Evolutionary conservation across 2,329 filamentous ascomycete species (phyloP).

Genomic region (Arachnopeziza araneosa): DNA sequence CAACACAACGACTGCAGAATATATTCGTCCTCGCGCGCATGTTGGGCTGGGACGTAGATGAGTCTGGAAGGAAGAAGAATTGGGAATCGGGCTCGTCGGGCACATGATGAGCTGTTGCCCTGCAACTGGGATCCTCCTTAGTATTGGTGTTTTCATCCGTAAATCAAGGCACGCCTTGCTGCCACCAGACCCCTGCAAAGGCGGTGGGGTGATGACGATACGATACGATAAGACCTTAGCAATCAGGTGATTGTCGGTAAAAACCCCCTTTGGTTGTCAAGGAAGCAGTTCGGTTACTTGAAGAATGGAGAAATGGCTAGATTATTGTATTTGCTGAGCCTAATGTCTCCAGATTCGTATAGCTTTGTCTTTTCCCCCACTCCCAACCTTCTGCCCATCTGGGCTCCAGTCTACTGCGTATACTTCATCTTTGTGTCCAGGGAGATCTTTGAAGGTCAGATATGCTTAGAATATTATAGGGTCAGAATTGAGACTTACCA

Average conservation of each 20-base stretch:
- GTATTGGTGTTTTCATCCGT: conserved; percentile 5
- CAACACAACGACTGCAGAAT: not conserved
- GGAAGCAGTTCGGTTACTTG: too few relatives aligned
- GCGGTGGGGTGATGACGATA: not conserved
- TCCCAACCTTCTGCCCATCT: conserved; percentile 82
- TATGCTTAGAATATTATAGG: not conserved
- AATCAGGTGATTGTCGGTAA: not conserved
- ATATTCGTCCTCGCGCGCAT: not conserved
- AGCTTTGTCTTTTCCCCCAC: conserved; percentile 87
- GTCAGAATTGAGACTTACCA: conserved; percentile 20
- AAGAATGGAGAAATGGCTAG: too few relatives aligned
- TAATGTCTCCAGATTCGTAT: conserved; percentile 62
- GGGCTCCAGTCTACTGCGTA: conserved; percentile 94
- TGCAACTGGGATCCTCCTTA: conserved; percentile 4
- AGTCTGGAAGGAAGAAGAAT: not conserved
- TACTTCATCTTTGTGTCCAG: conserved; percentile 87
- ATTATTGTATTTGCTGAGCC: not conserved
- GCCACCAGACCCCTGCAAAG: not conserved
- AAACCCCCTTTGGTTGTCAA: too few relatives aligned
- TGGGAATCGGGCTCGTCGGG: not conserved
- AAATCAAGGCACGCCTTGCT: conserved; percentile 3
- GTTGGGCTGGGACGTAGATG: not conserved
- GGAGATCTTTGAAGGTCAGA: conserved; percentile 55
- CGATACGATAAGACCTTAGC: not conserved
- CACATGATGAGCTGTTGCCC: conserved; percentile 7